These are phyloP conservation scores for Phytophthora sojae DNA, from an alignment of 352 stramenopile genomes.

Conservation along the genomic window DNA sequence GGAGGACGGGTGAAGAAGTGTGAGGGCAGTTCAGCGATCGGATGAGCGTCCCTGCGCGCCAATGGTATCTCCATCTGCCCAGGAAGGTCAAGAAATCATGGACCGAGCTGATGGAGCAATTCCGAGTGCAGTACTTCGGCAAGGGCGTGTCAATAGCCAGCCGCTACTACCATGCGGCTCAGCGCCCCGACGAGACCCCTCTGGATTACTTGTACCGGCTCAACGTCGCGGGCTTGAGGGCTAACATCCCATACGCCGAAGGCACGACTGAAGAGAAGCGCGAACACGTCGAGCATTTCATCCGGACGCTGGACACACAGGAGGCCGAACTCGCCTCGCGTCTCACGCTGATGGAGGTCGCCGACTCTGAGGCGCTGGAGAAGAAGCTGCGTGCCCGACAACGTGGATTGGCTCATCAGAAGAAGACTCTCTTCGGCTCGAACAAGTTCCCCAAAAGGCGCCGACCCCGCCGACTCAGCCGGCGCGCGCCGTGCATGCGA, in stretches of 20 bases:
- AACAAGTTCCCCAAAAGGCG: slow-evolving; percentile 13
- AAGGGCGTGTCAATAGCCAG: slow-evolving; percentile 20
- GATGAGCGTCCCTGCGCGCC: slow-evolving; percentile 7
- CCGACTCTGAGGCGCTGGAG: slow-evolving; percentile 7
- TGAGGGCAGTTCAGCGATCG: slow-evolving; percentile 18
- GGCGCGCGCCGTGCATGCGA: no score
- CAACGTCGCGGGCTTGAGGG: no score
- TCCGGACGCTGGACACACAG: no score
- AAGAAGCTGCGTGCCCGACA: slow-evolving; percentile 10
- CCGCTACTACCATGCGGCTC: no score
- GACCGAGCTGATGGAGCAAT: not conserved
- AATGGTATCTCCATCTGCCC: slow-evolving; percentile 21
- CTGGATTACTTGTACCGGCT: no score
- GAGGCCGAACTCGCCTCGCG: no score
- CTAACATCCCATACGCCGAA: no score
- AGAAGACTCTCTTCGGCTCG: slow-evolving; percentile 9
- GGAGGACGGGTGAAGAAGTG: slow-evolving; percentile 4
- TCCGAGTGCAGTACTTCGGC: slow-evolving; percentile 16
- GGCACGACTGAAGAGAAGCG: no score
- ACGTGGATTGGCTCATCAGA: not conserved
- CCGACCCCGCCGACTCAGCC: not conserved
- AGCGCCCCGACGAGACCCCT: no score
- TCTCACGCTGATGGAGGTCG: no score
- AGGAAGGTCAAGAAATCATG: no score
- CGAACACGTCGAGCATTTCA: no score